Evolutionary conservation across 2,329 filamentous ascomycete species (phyloP), one percentile per base, ranked within the genome.

Genomic region (Sclerotinia nivalis): DNA sequence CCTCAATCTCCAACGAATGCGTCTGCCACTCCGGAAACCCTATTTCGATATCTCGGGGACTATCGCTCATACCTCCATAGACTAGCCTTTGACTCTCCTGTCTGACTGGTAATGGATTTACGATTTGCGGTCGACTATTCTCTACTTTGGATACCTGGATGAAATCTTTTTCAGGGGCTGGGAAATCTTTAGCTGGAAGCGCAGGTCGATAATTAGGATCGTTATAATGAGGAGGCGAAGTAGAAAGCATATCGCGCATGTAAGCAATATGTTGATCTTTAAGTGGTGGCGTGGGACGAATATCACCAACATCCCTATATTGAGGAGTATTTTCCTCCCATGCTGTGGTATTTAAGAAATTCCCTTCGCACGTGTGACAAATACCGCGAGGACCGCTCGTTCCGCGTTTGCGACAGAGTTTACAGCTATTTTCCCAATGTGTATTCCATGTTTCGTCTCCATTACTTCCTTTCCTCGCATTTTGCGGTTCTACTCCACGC

Each of bases 11-110:
- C 50, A 58, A 34, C 20, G 25, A 31, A 43, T 64, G 47, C 22
- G 61, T 40, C 61, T 64, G 61, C 47, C 61, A 64, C 47, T 52
- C 61, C 15, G 47, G 47, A 52, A 64, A 64, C 9, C 47, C 61
- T 20, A 64, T 52, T n/a, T 64, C 47, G 12, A 64, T 64, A 40
- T 64, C 61, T 22, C 61, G 25, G 22, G 61, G 61, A 40, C 64
- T 66, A 45, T 56, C 50, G 2, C 50, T 37, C 37, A 55, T 45
- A 9, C 64, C 64, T 13, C 50, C 64, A 66, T 56, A 56, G 1
- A 66, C 37, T 37, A 56, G 31, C 18, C 13, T 45, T 37, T 66
- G 64, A 31, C 49, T 55, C 50, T 66, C 64, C 7, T 66, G 64
- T 45, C 64, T 45, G 18, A 66, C 64, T 1, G 64, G 64, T 50